Base-by-base conservation (phyloP, 2,329 filamentous ascomycete genomes). In the Apiospora koreana region DNA sequence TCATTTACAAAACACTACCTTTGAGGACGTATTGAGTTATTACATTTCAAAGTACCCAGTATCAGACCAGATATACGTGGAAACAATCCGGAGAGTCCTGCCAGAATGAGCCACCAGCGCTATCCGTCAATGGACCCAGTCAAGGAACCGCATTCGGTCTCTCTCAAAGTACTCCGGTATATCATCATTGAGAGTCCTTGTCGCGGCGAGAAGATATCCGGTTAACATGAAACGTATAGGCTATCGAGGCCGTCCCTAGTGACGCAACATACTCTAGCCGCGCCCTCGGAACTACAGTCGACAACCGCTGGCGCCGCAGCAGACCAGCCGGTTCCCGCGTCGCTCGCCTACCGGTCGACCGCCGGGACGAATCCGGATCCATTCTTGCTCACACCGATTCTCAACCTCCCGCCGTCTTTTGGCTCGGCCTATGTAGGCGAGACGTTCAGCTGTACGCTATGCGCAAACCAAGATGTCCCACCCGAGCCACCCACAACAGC, bases 401-500 rank as follows among this genome's bases (percentile, higher is more conserved):
- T 98, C 76, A 96, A 94, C 65, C 90, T 98, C 1, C 95, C 96
- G 12, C 92, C 94, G 21, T 92, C 94, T 0, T 98, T 99, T 80
- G 95, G 95, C 62, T 95, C 94, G 16, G 95, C 95, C 10, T 98
- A 98, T 80, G 95, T 98, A 25, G 96, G 96, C 76, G 95, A 98
- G 83, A 94, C 92, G 0, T 98, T 99, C 82, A 92, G 92, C 73
- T 99, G 96, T 82, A 97, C 95, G 1, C 87, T 98, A 28, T 97
- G 95, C 82, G 95, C 93, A n/a, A 98, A 97, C 84, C 95, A 98
- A 79, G 95, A 98, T 82, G 71, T 83, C 82, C 64, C 77, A 12
- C 78, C 76, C 28, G 71, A 74, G 67, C 75, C 50, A 46, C 71
- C 6, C 46, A 62, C 72, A 14, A 38, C 72, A 21, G 45, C 71